Conservation (phyloP, 129 eudicot genomes). For the Artemisia tridentata region DNA sequence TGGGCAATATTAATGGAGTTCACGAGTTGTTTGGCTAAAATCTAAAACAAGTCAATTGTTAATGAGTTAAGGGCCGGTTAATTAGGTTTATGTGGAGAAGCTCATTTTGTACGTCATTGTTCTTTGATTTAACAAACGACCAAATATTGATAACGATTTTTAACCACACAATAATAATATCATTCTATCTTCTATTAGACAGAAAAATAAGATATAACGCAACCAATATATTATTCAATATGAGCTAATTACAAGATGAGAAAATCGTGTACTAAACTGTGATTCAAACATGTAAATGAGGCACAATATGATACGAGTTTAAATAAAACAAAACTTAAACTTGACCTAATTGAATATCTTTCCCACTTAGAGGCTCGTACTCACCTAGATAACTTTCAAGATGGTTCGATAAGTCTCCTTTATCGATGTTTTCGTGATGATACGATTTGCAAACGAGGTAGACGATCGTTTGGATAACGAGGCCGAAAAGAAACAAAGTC, state of each 20-base stretch:
- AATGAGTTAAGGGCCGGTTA: neutral
- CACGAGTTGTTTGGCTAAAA: conserved; percentile 16
- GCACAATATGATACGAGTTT: conserved; percentile 11
- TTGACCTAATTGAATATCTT: conserved; percentile 39
- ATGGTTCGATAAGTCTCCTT: conserved; percentile 44
- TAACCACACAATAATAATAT: conserved; percentile 8
- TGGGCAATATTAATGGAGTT: neutral
- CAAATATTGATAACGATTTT: conserved; percentile 10
- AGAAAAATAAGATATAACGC: neutral
- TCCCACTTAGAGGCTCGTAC: conserved; percentile 33
- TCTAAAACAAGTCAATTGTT: conserved; percentile 6
- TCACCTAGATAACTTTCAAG: conserved; percentile 45
- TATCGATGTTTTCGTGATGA: conserved; percentile 68
- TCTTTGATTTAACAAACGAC: conserved; percentile 12
- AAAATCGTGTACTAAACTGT: conserved; percentile 9
- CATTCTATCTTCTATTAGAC: too few relatives aligned
- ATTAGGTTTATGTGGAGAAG: conserved; percentile 24
- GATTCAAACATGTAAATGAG: neutral
- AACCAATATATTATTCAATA: neutral
- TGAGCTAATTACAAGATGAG: neutral
- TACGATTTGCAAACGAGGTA: conserved; percentile 69
- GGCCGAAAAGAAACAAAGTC: conserved; percentile 36
- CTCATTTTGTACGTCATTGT: conserved; percentile 10
- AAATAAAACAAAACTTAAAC: conserved; percentile 10
- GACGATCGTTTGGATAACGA: conserved; percentile 56